Base-by-base conservation (phyloP, 176 grass and related monocot species). In the Luzula sylvatica region DNA sequence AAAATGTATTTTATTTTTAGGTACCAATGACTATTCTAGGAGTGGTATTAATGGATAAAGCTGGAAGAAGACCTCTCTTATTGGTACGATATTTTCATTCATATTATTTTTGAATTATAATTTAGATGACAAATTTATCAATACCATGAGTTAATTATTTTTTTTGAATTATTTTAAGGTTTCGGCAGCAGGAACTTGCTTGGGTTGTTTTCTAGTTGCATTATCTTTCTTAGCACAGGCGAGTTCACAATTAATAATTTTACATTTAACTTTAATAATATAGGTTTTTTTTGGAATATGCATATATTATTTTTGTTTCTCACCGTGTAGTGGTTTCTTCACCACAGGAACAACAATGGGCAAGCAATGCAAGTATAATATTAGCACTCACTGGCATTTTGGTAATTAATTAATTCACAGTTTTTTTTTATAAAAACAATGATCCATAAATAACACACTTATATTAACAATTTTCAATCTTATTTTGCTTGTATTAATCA, bases 11-110 rank as follows among this genome's bases (percentile, higher is more conserved):
- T 27, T 46, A 14, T 7, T 32, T 79, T 32, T 54, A 94, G 87
- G 30, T 94, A 69, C 87, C 82, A 6, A 94, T 94, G 82, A 87
- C 82, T 0, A 55, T 71, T 53, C 50, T 94, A 39, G 87, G 87
- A 23, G 75, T 87, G 20, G 42, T 94, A 53, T 64, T 94, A 22
- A 29, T 94, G 75, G 87, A 94, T 54, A 94, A 63, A 50, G 72
- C 82, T 66, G 87, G 87, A 66, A 87, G 87, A 56, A 83, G 78
- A 52, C 87, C 78, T 26, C 82, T 94, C 56, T 63, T 94, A 11
- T 55, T 94, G 82, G 87, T 82, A 82, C 4, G 55, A 39, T n/a
- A 13, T 27, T 39, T 45, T 11, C 24, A 50, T 32, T 7, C 26
- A 8, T 15, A 64, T 30, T 23, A 13, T 56, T n/a, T n/a, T n/a